These are phyloP conservation scores for Talaromyces sp. DNA, from an alignment of 2,329 filamentous ascomycete species.

Conservation along the genomic window DNA sequence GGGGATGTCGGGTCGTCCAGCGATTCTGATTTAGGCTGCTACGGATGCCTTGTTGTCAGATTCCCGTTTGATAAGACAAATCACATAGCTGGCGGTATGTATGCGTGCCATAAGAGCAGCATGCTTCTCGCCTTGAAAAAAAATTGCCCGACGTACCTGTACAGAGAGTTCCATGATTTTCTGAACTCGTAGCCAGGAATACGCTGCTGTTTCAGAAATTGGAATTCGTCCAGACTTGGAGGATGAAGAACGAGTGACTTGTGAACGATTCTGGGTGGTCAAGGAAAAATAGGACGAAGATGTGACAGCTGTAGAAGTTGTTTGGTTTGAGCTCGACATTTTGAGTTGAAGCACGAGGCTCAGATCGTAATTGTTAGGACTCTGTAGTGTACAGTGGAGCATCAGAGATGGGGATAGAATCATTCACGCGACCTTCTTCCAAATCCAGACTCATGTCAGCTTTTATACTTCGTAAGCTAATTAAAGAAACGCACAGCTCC, in stretches of 20 bases:
- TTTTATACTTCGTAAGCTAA: conserved; percentile 9
- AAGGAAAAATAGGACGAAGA: conserved; percentile 10
- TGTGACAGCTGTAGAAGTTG: neutral
- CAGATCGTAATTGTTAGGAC: neutral
- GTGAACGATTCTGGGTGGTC: neutral
- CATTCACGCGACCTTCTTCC: neutral
- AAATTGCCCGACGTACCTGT: neutral
- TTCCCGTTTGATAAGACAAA: neutral
- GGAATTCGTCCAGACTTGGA: conserved; percentile 15
- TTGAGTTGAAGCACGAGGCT: neutral
- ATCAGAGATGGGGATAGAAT: neutral
- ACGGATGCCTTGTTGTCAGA: neutral
- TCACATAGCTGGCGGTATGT: conserved; percentile 1
- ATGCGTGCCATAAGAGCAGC: neutral
- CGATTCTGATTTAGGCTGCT: conserved; percentile 16
- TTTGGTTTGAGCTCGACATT: neutral
- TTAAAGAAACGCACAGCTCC: neutral
- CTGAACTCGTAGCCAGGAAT: conserved; percentile 19
- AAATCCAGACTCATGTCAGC: neutral
- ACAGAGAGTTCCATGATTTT: conserved; percentile 17
- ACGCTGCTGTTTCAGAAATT: conserved; percentile 19
- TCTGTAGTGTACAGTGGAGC: neutral
- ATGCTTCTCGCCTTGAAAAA: neutral
- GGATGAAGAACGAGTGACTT: neutral
- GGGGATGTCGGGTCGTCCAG: conserved; percentile 4